phyloP scores from a whole-genome alignment of 768 basidiomycete species.

The Lactifluus echinatus region DNA sequence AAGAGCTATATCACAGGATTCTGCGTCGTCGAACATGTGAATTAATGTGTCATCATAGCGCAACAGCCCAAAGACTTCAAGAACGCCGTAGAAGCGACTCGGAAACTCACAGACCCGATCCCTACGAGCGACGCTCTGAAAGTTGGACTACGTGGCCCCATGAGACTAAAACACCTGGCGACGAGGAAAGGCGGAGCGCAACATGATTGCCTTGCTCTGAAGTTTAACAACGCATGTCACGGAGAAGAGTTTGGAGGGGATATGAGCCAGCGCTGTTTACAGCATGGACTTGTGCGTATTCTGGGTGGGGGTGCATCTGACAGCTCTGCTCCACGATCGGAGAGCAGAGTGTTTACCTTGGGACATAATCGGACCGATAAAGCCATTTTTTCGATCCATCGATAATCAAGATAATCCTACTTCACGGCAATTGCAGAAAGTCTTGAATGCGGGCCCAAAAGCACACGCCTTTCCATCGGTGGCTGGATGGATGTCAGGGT shows the following conservation, averaged over 20 bases:
- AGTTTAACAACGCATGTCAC: too few species aligned
- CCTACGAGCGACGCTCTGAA: background rate
- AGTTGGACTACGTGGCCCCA: background rate
- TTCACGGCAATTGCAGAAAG: background rate
- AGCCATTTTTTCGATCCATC: conserved; percentile 4
- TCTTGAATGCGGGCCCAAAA: background rate
- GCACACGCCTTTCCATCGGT: background rate
- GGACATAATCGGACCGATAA: conserved; percentile 5
- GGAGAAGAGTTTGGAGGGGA: too few species aligned
- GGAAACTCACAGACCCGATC: too few species aligned
- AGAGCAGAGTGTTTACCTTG: background rate
- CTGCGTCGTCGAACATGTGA: background rate
- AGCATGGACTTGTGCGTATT: background rate
- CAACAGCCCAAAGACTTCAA: background rate
- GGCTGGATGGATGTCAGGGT: background rate
- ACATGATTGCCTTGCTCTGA: background rate
- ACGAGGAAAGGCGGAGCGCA: background rate
- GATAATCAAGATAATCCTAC: conserved; percentile 16
- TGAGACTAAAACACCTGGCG: background rate
- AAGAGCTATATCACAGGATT: background rate
- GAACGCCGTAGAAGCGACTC: background rate
- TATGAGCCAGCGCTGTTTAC: too few species aligned
- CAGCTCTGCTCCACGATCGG: background rate
- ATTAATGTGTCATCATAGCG: background rate
- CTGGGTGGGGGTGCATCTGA: too few species aligned